phyloP scores from a whole-genome alignment of 352 stramenopile species.

The Globisporangium uncinulatum region DNA sequence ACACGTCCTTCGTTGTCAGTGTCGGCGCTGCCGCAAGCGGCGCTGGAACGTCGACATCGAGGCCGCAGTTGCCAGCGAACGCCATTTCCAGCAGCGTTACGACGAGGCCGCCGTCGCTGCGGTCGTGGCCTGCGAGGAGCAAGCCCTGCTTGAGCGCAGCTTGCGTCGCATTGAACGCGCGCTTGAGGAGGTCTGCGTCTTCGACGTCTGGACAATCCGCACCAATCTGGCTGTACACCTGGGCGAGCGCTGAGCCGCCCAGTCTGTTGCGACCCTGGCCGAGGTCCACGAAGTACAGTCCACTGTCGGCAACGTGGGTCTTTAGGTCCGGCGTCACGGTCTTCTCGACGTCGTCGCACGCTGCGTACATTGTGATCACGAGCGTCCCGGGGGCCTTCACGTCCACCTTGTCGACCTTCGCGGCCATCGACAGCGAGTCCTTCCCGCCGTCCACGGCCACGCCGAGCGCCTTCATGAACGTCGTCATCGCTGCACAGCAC shows the following conservation, averaged over 20 bases:
- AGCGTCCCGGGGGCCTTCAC: constrained; percentile 98
- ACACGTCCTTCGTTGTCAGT: constrained; percentile 50
- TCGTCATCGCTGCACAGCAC: constrained; percentile 94
- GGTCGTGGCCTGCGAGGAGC: constrained; percentile 97
- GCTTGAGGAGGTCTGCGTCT: constrained; percentile 90
- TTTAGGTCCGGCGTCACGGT: constrained; percentile 98
- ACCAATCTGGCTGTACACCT: constrained; percentile 89
- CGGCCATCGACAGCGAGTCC: constrained; percentile 99
- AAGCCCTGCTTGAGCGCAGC: constrained; percentile 85
- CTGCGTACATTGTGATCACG: constrained; percentile 97
- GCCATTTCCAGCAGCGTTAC: constrained; percentile 97
- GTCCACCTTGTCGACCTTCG: constrained; percentile 90
- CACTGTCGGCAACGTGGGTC: constrained; percentile 59
- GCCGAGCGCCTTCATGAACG: constrained; percentile 94
- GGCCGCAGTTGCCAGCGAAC: constrained; percentile 97
- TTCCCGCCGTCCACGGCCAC: constrained; percentile 98
- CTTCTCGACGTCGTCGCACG: constrained; percentile 95
- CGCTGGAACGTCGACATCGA: constrained; percentile 89
- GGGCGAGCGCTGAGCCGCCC: constrained; percentile 94
- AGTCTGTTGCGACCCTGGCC: constrained; percentile 89
- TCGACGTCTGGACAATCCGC: constrained; percentile 90
- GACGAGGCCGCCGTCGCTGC: constrained; percentile 96
- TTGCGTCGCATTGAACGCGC: constrained; percentile 93
- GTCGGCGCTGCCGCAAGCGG: constrained; percentile 13
- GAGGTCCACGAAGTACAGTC: constrained; percentile 95